Percentiles rank a stretch among this genome's conserved stretches.
These are phyloP conservation scores for Thinopyrum elongatum DNA, from an alignment of 176 grass and related monocot genomes.

Conservation along the genomic window DNA sequence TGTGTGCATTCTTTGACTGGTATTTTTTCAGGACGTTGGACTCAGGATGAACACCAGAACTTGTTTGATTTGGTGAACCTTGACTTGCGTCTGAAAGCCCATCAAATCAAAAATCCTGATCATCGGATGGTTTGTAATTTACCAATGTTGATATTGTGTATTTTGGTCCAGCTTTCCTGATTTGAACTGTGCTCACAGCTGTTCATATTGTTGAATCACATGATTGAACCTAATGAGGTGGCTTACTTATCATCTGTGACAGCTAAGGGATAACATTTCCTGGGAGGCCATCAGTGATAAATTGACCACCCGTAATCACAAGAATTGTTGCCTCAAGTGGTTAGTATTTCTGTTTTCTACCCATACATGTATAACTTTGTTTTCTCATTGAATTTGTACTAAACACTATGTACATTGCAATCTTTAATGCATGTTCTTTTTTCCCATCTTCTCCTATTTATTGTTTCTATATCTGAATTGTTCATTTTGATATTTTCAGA, in stretches of 20 bases:
- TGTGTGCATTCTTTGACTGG: not conserved
- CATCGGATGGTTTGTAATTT: slow-evolving; percentile 52
- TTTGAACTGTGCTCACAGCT: slow-evolving; percentile 24
- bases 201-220: slow-evolving; percentile 21
- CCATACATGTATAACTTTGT: not conserved
- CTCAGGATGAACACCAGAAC: slow-evolving; percentile 68
- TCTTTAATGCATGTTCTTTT: not conserved
- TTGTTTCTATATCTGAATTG: not conserved
- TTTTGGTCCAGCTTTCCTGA: slow-evolving; percentile 2
- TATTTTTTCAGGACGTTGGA: slow-evolving; percentile 52
- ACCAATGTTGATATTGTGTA: slow-evolving; percentile 1
- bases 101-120: slow-evolving; percentile 15
- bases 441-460: not conserved
- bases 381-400: not conserved
- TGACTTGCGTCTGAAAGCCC: slow-evolving; percentile 68
- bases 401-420: not conserved
- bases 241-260: slow-evolving; percentile 38
- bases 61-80: slow-evolving; percentile 87
- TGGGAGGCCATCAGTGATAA: slow-evolving; percentile 86
- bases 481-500: not conserved
- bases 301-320: slow-evolving; percentile 51
- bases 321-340: slow-evolving; percentile 57
- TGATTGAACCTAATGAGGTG: slow-evolving; percentile 16
- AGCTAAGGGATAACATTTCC: slow-evolving; percentile 78
- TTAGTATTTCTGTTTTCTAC: slow-evolving; percentile 40